Base-by-base conservation (phyloP, 768 basidiomycete genomes). In the Cystobasidium tubakii region DNA sequence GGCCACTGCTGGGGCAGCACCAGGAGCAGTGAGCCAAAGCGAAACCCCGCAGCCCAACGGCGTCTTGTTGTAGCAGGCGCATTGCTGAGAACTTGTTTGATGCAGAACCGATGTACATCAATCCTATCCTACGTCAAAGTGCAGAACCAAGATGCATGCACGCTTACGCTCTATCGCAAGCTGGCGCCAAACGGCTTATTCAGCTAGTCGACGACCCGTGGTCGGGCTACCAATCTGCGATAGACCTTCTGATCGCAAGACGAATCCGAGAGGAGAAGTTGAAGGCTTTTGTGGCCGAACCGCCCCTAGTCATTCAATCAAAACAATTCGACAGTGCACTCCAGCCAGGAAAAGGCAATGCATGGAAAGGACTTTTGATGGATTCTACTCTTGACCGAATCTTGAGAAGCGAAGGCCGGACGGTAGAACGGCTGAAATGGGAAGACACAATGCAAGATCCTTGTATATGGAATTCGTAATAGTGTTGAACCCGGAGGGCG, bases 1-100 rank as follows among this genome's bases (percentile, higher is more conserved):
- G 79, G 79, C 0, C 79, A 79, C 43, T 79, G 79, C 66, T 79
- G 78, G 79, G 77, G 76, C 29, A 74, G 70, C 21, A 77, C 78
- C 57, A 19, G 74, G 0, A 23, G 66, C 15, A 29, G 77, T 77
- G 34, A 53, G 77, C 70, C 23, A 42, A 17, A 33, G 6, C 29
- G 46, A 4, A 15, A 10, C 23, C 12, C 31, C 43, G 17, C n/a
- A n/a, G n/a, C n/a, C n/a, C n/a, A n/a, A n/a, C n/a, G n/a, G n/a
- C n/a, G n/a, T n/a, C n/a, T n/a, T n/a, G n/a, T n/a, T n/a, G n/a
- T n/a, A n/a, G n/a, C n/a, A n/a, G n/a, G n/a, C n/a, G n/a, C n/a
- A n/a, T n/a, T n/a, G n/a, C n/a, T n/a, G n/a, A n/a, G n/a, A n/a
- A n/a, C n/a, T n/a, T n/a, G n/a, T n/a, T n/a, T n/a, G n/a, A n/a